Evolutionary conservation across 73 alveolate species (phyloP).

Genomic region (Tetrahymena malaccensis): DNA sequence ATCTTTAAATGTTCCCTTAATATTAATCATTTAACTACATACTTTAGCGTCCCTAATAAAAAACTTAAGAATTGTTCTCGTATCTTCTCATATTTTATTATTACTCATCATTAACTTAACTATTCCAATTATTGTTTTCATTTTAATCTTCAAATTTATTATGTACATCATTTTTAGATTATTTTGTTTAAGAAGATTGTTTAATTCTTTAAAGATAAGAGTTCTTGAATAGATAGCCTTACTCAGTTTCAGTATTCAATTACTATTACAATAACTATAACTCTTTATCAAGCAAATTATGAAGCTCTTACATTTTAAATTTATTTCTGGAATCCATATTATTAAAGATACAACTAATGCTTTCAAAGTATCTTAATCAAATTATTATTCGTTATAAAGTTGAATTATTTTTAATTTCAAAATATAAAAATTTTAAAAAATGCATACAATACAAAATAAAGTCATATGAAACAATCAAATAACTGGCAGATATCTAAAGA

Average conservation of each 20-base stretch:
- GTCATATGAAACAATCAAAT: too few relatives aligned
- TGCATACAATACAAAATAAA: too few relatives aligned
- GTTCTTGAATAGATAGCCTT: not conserved
- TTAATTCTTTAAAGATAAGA: not conserved
- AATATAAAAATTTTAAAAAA: too few relatives aligned
- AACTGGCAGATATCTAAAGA: too few relatives aligned
- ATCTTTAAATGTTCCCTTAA: not conserved
- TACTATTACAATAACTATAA: not conserved
- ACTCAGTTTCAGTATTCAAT: not conserved
- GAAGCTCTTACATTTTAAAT: not conserved
- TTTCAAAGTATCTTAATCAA: not conserved
- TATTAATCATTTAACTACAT: not conserved
- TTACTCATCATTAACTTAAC: not conserved
- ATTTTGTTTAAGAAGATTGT: not conserved
- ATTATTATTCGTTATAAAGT: not conserved
- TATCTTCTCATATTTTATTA: not conserved
- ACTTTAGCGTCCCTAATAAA: not conserved
- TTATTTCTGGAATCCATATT: not conserved
- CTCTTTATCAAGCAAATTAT: not conserved
- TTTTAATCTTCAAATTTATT: not conserved
- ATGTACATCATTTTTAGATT: not conserved
- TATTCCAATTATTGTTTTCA: too few relatives aligned
- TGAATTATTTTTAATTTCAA: too few relatives aligned
- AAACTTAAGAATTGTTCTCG: not conserved
- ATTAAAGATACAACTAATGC: not conserved